phyloP scores from a whole-genome alignment of 495 filamentous ascomycete genomes.

The Aspergillus indologenus region DNA sequence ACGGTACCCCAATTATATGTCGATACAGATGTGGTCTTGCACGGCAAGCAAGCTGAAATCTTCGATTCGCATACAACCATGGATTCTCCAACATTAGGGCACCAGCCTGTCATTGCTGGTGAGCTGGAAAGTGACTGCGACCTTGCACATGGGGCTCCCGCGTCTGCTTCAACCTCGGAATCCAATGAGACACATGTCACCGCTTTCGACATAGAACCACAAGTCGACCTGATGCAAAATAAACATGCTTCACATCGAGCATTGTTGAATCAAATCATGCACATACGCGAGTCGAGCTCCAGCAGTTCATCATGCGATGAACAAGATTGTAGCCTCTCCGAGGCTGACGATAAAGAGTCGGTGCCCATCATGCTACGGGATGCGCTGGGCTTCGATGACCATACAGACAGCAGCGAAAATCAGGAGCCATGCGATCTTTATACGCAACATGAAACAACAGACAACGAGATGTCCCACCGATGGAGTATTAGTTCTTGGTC shows the following conservation, averaged over 20 bases:
- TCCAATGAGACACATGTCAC: conserved; percentile 61
- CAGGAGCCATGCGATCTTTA: conserved; percentile 27
- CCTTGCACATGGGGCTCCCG: conserved; percentile 43
- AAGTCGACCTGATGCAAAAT: conserved; percentile 52
- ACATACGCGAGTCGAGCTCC: conserved; percentile 47
- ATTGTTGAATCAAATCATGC: conserved; percentile 51
- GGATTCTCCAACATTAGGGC: conserved; percentile 72
- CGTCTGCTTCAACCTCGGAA: conserved; percentile 36
- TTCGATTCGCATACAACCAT: conserved; percentile 22
- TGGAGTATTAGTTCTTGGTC: conserved; percentile 57
- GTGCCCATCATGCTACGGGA: conserved; percentile 59
- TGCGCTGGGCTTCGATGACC: conserved; percentile 38
- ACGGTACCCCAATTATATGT: conserved; percentile 29
- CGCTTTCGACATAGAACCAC: conserved; percentile 67
- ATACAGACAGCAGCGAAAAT: conserved; percentile 29
- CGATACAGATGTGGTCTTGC: conserved; percentile 22
- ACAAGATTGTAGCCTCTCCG: conserved; percentile 51
- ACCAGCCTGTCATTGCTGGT: conserved; percentile 44
- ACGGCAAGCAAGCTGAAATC: conserved; percentile 9
- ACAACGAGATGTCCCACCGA: conserved; percentile 30
- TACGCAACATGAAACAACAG: conserved; percentile 16
- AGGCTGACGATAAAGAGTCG: conserved; percentile 54
- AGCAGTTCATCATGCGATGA: conserved; percentile 48
- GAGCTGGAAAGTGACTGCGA: conserved; percentile 33
- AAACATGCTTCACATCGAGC: conserved; percentile 40